Evolutionary conservation across 1,139 yeast genomes (phyloP), one percentile per base, ranked within the genome.

Genomic region (Lodderomyces metapsilosis): DNA sequence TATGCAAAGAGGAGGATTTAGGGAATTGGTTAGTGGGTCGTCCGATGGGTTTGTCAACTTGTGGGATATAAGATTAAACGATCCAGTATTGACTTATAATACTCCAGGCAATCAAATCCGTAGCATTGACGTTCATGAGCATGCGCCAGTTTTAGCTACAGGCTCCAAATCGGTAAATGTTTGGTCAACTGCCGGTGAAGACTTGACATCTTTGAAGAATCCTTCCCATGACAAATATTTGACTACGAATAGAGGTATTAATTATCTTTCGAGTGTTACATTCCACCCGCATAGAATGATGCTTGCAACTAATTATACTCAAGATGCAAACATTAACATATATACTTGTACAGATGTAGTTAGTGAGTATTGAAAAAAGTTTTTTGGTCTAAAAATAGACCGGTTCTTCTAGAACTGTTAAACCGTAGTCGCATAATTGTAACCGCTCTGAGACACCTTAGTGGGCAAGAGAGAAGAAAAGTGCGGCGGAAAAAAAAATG

Each of bases 261-360:
- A 65, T 43, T 84, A 82, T 52, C 71, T 88, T 41, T 80, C 91
- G 5, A 71, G 81, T 10, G 62, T 89, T 46, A 74, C 84, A 0
- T 80, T 92, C 60, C 99, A 92, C 59, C 99, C 99, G 2, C 98
- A 94, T 59, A 71, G 94, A 48, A 88, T 92, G 96, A 80, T 88
- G 77, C 60, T 92, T 59, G 98, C 97, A 1, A 87, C 88, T 0
- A 84, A 85, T 53, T 86, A 86, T 57, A 78, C 83, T 43, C 95
- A 87, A 55, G 95, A 87, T 56, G 75, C 91, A 1, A 78, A 78
- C 50, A 82, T 91, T 37, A 80, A 80, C 50, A 68, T 91, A 20
- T 87, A 84, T 52, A 52, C 58, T 18, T 72, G 78, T 54, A 56
- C 58, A 13, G 77, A 72, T 42, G 61, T 67, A 22, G 53, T 68